phyloP scores from a whole-genome alignment of 169 alveolate species.

The Babesia divergens region DNA sequence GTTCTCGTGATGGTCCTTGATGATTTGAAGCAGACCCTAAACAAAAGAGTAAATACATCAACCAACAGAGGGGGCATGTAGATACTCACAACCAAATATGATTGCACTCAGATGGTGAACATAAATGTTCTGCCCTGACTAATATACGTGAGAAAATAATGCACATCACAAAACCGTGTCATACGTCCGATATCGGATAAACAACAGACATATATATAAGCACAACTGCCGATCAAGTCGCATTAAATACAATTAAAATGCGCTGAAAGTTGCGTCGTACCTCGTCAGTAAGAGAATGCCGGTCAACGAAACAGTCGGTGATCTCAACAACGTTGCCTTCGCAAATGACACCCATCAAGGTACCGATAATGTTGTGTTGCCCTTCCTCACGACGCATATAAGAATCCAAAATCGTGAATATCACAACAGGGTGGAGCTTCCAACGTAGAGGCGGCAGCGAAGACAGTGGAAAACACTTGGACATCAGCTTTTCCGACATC shows the following conservation, averaged over 20 bases:
- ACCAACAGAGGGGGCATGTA: neutral
- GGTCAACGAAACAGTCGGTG: constrained; percentile 89
- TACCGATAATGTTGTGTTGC: constrained; percentile 86
- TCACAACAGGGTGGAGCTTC: constrained; percentile 86
- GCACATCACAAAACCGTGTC: neutral
- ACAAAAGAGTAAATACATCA: neutral
- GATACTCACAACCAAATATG: neutral
- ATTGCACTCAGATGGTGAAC: neutral
- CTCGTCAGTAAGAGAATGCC: constrained; percentile 87
- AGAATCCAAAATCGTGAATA: constrained; percentile 87
- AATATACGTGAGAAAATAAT: neutral
- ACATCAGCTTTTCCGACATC: constrained; percentile 39
- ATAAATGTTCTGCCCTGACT: neutral
- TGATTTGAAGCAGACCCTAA: constrained; percentile 86
- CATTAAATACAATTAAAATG: no score
- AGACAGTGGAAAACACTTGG: constrained; percentile 73
- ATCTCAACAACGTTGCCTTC: constrained; percentile 86
- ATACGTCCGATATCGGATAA: no score
- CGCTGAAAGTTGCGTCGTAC: constrained; percentile 32
- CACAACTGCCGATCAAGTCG: no score
- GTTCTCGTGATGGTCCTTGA: constrained; percentile 87
- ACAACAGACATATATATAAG: no score
- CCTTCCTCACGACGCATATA: constrained; percentile 86
- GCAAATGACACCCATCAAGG: constrained; percentile 82
- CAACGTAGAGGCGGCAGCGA: constrained; percentile 79